Evolutionary conservation across 176 grass and related monocot genomes (phyloP).

Genomic region (Aegilops speltoides): DNA sequence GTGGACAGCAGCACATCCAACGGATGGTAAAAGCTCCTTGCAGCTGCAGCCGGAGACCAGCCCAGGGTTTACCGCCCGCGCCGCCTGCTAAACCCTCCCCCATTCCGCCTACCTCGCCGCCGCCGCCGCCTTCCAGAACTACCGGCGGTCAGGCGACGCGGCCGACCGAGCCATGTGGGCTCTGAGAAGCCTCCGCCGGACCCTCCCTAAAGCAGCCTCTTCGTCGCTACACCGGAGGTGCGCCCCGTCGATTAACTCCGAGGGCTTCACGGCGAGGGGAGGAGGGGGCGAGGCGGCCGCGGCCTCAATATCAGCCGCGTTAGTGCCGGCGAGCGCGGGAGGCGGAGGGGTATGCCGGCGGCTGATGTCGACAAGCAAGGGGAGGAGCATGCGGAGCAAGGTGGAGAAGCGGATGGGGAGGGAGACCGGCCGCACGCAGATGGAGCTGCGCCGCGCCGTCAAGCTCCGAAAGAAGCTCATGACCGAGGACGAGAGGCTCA

Average conservation of each 20-base stretch:
- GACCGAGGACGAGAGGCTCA: constrained; percentile 90
- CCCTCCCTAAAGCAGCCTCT: constrained; percentile 18
- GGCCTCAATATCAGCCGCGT: neutral
- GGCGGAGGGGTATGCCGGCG: constrained; percentile 14
- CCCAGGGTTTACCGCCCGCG: constrained; percentile 43
- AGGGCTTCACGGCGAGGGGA: neutral
- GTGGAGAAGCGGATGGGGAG: constrained; percentile 90
- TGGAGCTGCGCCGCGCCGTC: constrained; percentile 79
- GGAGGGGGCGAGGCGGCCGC: neutral
- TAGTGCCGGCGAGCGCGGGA: neutral
- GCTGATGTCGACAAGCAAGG: constrained; percentile 79
- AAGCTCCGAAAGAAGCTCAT: constrained; percentile 97
- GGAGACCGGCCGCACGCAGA: constrained; percentile 87
- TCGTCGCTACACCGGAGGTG: constrained; percentile 33
- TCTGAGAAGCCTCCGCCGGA: constrained; percentile 6
- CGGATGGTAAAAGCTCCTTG: neutral
- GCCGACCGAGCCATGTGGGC: constrained; percentile 27
- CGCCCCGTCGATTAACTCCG: constrained; percentile 9
- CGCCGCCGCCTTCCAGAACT: neutral
- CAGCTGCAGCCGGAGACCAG: neutral
- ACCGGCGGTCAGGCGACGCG: neutral
- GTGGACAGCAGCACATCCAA: neutral
- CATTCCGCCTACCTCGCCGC: constrained; percentile 10
- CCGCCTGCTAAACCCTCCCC: constrained; percentile 44
- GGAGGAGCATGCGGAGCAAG: constrained; percentile 92